Percentiles rank a stretch among this genome's conserved stretches.
These are phyloP conservation scores for Alternaria burnsii DNA, from an alignment of 2,329 filamentous ascomycete species.

Conservation along the genomic window DNA sequence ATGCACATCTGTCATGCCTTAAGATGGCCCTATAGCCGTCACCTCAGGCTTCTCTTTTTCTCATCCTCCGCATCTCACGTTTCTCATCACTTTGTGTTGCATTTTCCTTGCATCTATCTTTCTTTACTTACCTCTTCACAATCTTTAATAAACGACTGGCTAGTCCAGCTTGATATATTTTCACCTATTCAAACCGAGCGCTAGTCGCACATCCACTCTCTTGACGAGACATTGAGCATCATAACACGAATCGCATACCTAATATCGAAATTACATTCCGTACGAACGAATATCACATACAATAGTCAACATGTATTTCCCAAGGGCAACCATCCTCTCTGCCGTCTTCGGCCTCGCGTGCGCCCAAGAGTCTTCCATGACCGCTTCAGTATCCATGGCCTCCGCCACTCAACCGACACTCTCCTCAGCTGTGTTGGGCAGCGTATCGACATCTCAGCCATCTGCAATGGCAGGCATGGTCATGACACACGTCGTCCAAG, in stretches of 20 bases:
- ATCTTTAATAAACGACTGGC: slow-evolving; percentile 48
- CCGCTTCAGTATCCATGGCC: neutral
- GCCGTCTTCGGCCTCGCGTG: slow-evolving; percentile 42
- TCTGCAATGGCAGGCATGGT: slow-evolving; percentile 25
- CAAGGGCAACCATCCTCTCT: slow-evolving; percentile 41
- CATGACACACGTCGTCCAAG: slow-evolving; percentile 68
- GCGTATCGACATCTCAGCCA: neutral
- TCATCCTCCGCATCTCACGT: slow-evolving; percentile 40
- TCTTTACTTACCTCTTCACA: slow-evolving; percentile 38
- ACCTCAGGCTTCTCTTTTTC: slow-evolving; percentile 43
- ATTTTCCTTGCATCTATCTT: slow-evolving; percentile 44
- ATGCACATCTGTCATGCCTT: slow-evolving; percentile 50
- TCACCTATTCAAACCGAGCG: slow-evolving; percentile 35
- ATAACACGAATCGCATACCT: slow-evolving; percentile 37
- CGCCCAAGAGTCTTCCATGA: slow-evolving; percentile 27
- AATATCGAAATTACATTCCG: slow-evolving; percentile 12
- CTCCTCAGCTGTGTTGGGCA: slow-evolving; percentile 2
- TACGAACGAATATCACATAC: slow-evolving; percentile 12
- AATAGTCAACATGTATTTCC: slow-evolving; percentile 45
- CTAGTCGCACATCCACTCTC: slow-evolving; percentile 48
- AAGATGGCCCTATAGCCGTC: slow-evolving; percentile 45
- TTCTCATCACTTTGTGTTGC: slow-evolving; percentile 31
- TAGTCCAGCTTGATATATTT: slow-evolving; percentile 42
- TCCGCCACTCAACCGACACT: slow-evolving; percentile 6
- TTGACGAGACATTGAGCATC: slow-evolving; percentile 28